Evolutionary conservation across 768 basidiomycete genomes (phyloP), one percentile per base, ranked within the genome.

Genomic region (Hortiboletus campestris): DNA sequence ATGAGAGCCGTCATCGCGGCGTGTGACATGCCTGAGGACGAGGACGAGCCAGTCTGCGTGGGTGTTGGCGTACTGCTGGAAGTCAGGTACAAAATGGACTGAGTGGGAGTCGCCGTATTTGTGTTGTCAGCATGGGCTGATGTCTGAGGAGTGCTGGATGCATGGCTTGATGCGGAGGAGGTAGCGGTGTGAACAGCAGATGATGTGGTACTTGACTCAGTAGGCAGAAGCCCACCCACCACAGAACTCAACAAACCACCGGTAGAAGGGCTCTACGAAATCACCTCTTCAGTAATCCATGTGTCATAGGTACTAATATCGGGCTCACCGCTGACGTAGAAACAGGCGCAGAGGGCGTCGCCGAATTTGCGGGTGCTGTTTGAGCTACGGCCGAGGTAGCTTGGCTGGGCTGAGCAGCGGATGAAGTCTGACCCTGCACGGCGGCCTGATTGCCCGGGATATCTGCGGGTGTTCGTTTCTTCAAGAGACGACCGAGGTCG

Each of bases 401-500:
- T 43, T 48, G 48, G 36, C 57, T 54, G 25, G 66, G 39, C 44
- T 72, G 71, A 59, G 72, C 65, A 20, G 67, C 63, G 36, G 67
- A 63, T 40, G 57, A 49, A 25, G 47, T 19, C 7, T 13, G 58
- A 25, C 25, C 1, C 56, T 53, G 45, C 31, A 47, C 14, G 14
- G 58, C 32, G 34, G 45, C 32, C 31, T 47, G 49, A 32, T 10
- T 31, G 13, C 22, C 53, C 20, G 59, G 39, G 34, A 51, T 12
- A 36, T 51, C 44, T 28, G 50, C 2, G 2, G 80, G 75, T 5
- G 74, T 67, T 36, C 89, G 86, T 68, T 87, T 89, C 74, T 78
- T 88, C 61, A 91, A 67, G 68, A 91, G 72, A 64, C 89, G 86
- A 64, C 83, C 82, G 64, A 84, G 72, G 63, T 74, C 74, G 48